Evolutionary conservation across 2,329 filamentous ascomycete genomes (phyloP), one percentile per base, ranked within the genome.

Genomic region (Cordyceps farinosa): DNA sequence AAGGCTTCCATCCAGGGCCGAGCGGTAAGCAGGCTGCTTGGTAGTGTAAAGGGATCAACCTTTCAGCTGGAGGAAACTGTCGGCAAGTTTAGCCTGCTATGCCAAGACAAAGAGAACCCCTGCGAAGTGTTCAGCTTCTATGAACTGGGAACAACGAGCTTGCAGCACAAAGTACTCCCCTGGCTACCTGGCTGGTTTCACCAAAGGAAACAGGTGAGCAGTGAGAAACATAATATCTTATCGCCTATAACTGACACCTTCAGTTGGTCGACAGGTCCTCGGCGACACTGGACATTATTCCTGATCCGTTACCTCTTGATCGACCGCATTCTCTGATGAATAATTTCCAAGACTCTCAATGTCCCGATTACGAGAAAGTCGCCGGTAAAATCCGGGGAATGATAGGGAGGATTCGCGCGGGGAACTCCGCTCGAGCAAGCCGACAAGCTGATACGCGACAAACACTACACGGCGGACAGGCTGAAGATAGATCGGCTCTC

Each of bases 401-500:
- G 0, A 32, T 27, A 22, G 40, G 10, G 10, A 53, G 13, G 6
- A 53, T 53, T 11, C 32, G 15, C 8, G 17, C 17, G 5, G 32
- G 50, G n/a, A 38, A 53, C 32, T 22, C 45, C 10, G 7, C 48
- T 61, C 9, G 30, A 58, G 44, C 30, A 48, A 57, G 70, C 68
- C 30, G 70, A 71, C 60, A 30, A 30, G 17, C 67, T 48, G 54
- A 72, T 74, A 51, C 67, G 64, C 13, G 30, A 69, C 2, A 62
- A 69, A 0, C 55, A 66, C 57, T 74, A 73, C 55, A 66, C 58
- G 13, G 8, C 11, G 10, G 64, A 68, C 0, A 69, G 58, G 54
- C 70, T 77, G 44, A 62, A 65, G 48, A 75, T 77, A 47, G 64
- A 74, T 66, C 70, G 74, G 29, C 70, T 78, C 30, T 77, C 74